phyloP scores from a whole-genome alignment of 176 grass and related monocot genomes.

The Rhipidocladum racemiflorum region DNA sequence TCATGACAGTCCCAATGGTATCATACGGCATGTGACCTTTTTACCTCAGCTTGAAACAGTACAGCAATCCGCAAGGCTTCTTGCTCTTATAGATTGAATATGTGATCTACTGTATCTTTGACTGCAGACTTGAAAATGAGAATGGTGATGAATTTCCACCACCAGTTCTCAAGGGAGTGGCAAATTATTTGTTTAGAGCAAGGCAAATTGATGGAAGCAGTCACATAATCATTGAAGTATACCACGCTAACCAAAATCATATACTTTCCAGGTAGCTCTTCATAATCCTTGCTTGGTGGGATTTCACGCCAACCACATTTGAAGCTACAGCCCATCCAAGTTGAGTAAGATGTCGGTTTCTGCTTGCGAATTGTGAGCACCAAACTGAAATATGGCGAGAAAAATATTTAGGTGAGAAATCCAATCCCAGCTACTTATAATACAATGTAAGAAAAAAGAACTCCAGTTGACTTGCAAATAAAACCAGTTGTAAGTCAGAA shows the following conservation, averaged over 20 bases:
- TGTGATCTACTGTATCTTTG: neutral
- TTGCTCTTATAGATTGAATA: neutral
- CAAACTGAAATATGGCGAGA: conserved; percentile 20
- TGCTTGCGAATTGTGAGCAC: conserved; percentile 17
- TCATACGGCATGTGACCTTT: neutral
- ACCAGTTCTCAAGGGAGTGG: neutral
- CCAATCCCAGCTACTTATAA: neutral
- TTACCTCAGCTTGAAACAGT: neutral
- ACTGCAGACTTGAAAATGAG: neutral
- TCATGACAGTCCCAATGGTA: neutral
- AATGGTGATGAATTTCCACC: neutral
- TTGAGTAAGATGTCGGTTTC: conserved; percentile 3
- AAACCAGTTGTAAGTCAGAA: neutral
- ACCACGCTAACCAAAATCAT: conserved; percentile 10
- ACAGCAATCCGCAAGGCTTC: neutral
- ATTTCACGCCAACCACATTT: neutral
- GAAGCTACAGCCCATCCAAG: conserved; percentile 18
- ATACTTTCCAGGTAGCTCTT: conserved; percentile 4
- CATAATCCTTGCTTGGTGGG: neutral
- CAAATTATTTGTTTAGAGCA: neutral
- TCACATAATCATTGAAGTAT: neutral
- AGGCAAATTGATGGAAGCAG: neutral
- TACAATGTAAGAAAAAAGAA: conserved; percentile 11
- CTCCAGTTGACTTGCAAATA: conserved; percentile 29
- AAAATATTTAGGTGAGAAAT: conserved; percentile 21